A percentile compares a stretch with the other conserved stretches of the same genome.
Evolutionary conservation across 1,284 basidiomycete genomes (phyloP).

Genomic region (Heterobasidion occidentale): DNA sequence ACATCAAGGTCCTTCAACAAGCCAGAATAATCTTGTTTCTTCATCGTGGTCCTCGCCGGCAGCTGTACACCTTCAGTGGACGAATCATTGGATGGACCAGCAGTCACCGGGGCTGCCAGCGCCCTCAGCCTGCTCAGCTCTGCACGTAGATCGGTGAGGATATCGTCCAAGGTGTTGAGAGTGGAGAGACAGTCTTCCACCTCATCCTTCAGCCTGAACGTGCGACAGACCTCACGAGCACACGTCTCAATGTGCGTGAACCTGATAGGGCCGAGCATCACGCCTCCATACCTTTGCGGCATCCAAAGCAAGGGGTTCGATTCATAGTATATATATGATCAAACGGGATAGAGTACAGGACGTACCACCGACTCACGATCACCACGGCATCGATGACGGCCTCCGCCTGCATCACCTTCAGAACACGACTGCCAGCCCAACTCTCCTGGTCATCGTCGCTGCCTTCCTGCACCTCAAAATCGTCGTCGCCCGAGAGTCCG

Average conservation of each 20-base stretch:
- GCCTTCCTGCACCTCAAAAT: constrained; percentile 57
- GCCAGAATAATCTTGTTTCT: constrained; percentile 28
- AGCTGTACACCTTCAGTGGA: not conserved
- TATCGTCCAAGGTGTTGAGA: constrained; percentile 53
- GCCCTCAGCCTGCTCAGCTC: constrained; percentile 30
- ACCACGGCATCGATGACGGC: constrained; percentile 58
- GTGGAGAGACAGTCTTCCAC: constrained; percentile 50
- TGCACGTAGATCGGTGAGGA: constrained; percentile 45
- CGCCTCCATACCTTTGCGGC: constrained; percentile 58
- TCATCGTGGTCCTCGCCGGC: constrained; percentile 8
- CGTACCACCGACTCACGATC: constrained; percentile 69
- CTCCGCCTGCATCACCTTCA: constrained; percentile 64
- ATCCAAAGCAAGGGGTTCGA: not conserved
- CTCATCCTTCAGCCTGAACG: constrained; percentile 59
- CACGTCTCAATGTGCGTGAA: constrained; percentile 76
- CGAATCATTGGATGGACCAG: not conserved
- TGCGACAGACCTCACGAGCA: constrained; percentile 61
- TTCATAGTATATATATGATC: not conserved
- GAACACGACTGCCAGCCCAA: constrained; percentile 54
- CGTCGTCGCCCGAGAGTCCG: constrained; percentile 63
- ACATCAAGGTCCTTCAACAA: constrained; percentile 33
- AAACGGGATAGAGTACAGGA: constrained; percentile 4
- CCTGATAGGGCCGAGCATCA: constrained; percentile 59
- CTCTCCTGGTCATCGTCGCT: constrained; percentile 68
- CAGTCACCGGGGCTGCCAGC: not conserved